These are phyloP conservation scores for Purshia tridentata DNA, from an alignment of 306 rosid genomes.

Conservation along the genomic window DNA sequence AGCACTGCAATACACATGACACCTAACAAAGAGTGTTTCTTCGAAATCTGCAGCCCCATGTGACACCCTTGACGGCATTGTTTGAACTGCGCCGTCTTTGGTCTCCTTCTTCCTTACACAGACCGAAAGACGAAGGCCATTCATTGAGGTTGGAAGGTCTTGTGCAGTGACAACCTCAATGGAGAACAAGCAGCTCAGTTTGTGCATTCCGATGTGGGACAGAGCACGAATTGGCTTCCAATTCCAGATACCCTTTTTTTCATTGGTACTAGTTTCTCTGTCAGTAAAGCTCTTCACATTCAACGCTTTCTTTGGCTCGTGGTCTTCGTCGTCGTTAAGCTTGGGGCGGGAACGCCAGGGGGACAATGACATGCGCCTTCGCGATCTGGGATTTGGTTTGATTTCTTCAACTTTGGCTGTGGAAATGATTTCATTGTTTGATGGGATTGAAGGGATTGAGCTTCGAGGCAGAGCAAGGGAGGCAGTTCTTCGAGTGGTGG, in stretches of 20 bases:
- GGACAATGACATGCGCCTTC: slow-evolving; percentile 86
- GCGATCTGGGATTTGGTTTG: slow-evolving; percentile 33
- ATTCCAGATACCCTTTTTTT: slow-evolving; percentile 86
- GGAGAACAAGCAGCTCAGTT: slow-evolving; percentile 79
- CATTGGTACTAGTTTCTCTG: slow-evolving; percentile 30
- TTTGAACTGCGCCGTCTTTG: slow-evolving; percentile 87
- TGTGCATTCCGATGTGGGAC: slow-evolving; percentile 84
- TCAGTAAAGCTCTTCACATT: slow-evolving; percentile 39
- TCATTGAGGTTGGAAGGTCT: slow-evolving; percentile 92
- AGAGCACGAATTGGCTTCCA: slow-evolving; percentile 94
- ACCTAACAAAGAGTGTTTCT: slow-evolving; percentile 83
- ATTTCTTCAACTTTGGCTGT: slow-evolving; percentile 27
- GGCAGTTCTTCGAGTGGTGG: slow-evolving; percentile 65
- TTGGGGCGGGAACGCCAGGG: slow-evolving; percentile 81
- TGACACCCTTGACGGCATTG: slow-evolving; percentile 89
- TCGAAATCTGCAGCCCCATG: slow-evolving; percentile 96
- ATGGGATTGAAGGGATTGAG: slow-evolving; percentile 49
- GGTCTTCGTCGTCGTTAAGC: slow-evolving; percentile 33
- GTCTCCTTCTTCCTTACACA: slow-evolving; percentile 90
- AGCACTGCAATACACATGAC: slow-evolving; percentile 60
- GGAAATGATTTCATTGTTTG: slow-evolving; percentile 39
- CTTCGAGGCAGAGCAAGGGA: slow-evolving; percentile 84
- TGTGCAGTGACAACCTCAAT: slow-evolving; percentile 81
- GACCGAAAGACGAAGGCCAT: slow-evolving; percentile 77
- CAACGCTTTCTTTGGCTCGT: slow-evolving; percentile 1